Percentiles rank a stretch among this genome's conserved stretches.
Conservation (phyloP, 441 rosid species). For the Syzygium syzygioides region DNA sequence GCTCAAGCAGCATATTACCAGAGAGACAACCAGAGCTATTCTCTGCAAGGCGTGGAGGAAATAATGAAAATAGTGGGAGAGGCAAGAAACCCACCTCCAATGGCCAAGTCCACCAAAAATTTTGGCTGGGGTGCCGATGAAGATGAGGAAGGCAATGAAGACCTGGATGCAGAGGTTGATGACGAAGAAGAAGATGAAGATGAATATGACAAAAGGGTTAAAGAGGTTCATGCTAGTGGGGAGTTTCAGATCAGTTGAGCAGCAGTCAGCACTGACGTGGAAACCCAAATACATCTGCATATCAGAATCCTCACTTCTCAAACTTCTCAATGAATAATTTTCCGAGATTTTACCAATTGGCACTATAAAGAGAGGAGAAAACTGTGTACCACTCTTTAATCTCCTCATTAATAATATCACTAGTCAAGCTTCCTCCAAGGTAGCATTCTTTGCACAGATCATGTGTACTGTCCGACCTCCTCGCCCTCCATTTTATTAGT, state of each 20-base stretch:
- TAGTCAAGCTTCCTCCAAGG: not conserved
- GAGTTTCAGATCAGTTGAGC: constrained; percentile 41
- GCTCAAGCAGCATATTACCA: constrained; percentile 67
- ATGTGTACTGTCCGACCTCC: not conserved
- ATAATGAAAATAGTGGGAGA: constrained; percentile 86
- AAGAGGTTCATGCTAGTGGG: constrained; percentile 75
- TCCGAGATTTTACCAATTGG: not conserved
- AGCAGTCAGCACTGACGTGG: not conserved
- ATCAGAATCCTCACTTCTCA: not conserved
- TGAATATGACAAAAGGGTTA: constrained; percentile 85
- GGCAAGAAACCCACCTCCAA: constrained; percentile 64
- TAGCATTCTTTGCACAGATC: not conserved
- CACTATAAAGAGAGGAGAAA: not conserved
- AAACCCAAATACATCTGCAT: not conserved
- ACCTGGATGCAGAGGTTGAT: constrained; percentile 40
- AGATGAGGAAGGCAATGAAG: constrained; percentile 53
- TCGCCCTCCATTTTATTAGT: not conserved
- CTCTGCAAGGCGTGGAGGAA: constrained; percentile 71
- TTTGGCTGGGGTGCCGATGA: constrained; percentile 54
- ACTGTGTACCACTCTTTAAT: not conserved
- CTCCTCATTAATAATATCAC: not conserved
- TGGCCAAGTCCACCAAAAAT: constrained; percentile 36
- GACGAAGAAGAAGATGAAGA: constrained; percentile 67
- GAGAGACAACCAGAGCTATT: constrained; percentile 61
- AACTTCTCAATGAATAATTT: not conserved